These are phyloP conservation scores for Erythrobasidium hasegawianum DNA, from an alignment of 1,284 basidiomycete species.

Conservation along the genomic window DNA sequence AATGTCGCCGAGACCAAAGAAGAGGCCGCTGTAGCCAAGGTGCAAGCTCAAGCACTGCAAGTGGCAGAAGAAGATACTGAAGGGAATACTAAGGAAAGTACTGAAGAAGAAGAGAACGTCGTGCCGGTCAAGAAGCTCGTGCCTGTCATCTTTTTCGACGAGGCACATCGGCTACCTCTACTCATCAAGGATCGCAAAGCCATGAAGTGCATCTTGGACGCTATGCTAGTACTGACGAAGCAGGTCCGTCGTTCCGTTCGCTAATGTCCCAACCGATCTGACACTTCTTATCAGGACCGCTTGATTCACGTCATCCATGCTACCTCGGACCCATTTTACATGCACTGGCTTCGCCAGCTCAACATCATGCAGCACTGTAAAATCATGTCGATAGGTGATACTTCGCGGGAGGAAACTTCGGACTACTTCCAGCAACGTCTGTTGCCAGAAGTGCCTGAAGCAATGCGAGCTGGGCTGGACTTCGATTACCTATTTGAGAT, in stretches of 20 bases:
- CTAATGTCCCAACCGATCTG: not conserved
- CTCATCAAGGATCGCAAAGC: slow-evolving; percentile 69
- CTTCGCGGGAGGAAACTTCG: slow-evolving; percentile 64
- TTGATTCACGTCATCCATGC: slow-evolving; percentile 77
- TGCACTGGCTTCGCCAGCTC: slow-evolving; percentile 53
- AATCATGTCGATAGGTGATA: slow-evolving; percentile 74
- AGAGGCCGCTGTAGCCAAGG: not conserved
- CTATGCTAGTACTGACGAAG: slow-evolving; percentile 76
- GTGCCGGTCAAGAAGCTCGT: slow-evolving; percentile 59
- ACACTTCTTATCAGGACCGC: slow-evolving; percentile 51
- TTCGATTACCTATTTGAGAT: slow-evolving; percentile 70
- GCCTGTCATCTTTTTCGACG: slow-evolving; percentile 74
- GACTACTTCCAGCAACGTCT: slow-evolving; percentile 63
- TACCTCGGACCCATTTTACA: slow-evolving; percentile 74
- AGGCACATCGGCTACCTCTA: slow-evolving; percentile 63
- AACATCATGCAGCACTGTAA: slow-evolving; percentile 48
- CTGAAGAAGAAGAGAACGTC: slow-evolving; percentile 42
- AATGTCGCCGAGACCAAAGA: slow-evolving; percentile 10
- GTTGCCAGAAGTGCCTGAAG: slow-evolving; percentile 61
- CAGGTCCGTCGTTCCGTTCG: slow-evolving; percentile 53
- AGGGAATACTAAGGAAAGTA: not conserved
- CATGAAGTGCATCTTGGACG: slow-evolving; percentile 75
- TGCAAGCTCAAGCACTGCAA: slow-evolving; percentile 41
- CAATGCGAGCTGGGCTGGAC: slow-evolving; percentile 56
- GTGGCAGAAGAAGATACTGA: slow-evolving; percentile 5